phyloP scores from a whole-genome alignment of 2,329 filamentous ascomycete genomes.

The Trichoderma guizhouense region DNA sequence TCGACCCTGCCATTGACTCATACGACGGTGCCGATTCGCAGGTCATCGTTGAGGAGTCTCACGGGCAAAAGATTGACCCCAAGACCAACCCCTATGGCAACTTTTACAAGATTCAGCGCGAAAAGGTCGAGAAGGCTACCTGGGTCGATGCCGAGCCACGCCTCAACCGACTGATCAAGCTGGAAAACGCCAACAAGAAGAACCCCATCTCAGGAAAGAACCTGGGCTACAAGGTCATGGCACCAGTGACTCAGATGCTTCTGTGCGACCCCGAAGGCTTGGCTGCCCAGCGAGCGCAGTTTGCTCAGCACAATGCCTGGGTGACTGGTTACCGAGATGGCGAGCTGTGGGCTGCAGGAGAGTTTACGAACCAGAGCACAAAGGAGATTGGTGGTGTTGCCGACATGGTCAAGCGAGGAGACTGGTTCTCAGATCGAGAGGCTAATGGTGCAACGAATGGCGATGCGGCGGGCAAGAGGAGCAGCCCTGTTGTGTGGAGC shows the following conservation, averaged over 20 bases:
- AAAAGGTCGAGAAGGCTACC: constrained; percentile 42
- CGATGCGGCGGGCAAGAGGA: constrained; percentile 23
- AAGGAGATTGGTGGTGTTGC: constrained; percentile 42
- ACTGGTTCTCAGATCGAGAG: constrained; percentile 40
- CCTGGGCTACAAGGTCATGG: constrained; percentile 48
- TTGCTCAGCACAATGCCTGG: constrained; percentile 47
- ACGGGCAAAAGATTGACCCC: constrained; percentile 39
- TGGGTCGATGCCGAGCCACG: constrained; percentile 52
- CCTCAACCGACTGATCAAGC: constrained; percentile 48
- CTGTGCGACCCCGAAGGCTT: constrained; percentile 44
- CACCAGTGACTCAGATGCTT: constrained; percentile 44
- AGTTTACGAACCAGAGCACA: constrained; percentile 50
- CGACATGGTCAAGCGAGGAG: constrained; percentile 45
- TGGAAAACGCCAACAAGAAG: constrained; percentile 44
- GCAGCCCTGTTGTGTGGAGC: constrained; percentile 43
- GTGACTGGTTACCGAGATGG: constrained; percentile 48
- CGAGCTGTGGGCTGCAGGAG: constrained; percentile 50
- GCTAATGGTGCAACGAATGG: constrained; percentile 8
- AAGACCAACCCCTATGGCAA: constrained; percentile 60
- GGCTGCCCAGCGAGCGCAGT: constrained; percentile 42
- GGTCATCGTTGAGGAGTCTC: constrained; percentile 42
- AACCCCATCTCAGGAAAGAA: constrained; percentile 49
- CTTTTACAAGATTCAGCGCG: constrained; percentile 53
- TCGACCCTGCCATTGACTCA: constrained; percentile 61
- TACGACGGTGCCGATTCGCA: constrained; percentile 47